Conservation (phyloP, 306 rosid genomes). For the Mimosa pudica region DNA sequence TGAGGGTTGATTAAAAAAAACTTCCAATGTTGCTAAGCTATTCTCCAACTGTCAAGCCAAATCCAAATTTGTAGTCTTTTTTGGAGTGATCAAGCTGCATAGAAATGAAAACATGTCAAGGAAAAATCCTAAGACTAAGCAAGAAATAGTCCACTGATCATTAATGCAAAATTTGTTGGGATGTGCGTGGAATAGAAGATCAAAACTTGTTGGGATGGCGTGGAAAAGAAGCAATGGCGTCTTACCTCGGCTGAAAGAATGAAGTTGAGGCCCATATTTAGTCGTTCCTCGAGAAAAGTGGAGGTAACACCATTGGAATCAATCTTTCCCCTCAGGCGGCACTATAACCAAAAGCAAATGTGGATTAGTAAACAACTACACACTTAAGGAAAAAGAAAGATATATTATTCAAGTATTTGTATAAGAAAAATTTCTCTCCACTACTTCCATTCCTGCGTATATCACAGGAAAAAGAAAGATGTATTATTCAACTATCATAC, state of each 20-base stretch:
- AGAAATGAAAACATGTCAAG: slow-evolving; percentile 32
- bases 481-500: slow-evolving; percentile 9
- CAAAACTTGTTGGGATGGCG: no score
- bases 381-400: not conserved
- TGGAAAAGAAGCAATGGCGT: not conserved
- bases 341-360: slow-evolving; percentile 36
- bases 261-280: slow-evolving; percentile 73
- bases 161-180: not conserved
- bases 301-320: slow-evolving; percentile 63
- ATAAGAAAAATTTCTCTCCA: not conserved
- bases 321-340: slow-evolving; percentile 43
- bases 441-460: not conserved
- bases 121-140: not conserved
- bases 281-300: slow-evolving; percentile 66
- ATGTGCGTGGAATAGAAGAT: not conserved
- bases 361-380: not conserved
- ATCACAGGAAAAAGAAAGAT: slow-evolving; percentile 8
- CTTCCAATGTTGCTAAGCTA: slow-evolving; percentile 45
- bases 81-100: slow-evolving; percentile 89
- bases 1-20: slow-evolving; percentile 17
- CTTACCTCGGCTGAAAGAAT: slow-evolving; percentile 76
- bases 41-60: slow-evolving; percentile 97
- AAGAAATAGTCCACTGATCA: not conserved
- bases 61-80: slow-evolving; percentile 98
- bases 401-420: no score